These are phyloP conservation scores for Pneumocystis murina DNA, from an alignment of 1,139 yeast genomes.

Conservation along the genomic window DNA sequence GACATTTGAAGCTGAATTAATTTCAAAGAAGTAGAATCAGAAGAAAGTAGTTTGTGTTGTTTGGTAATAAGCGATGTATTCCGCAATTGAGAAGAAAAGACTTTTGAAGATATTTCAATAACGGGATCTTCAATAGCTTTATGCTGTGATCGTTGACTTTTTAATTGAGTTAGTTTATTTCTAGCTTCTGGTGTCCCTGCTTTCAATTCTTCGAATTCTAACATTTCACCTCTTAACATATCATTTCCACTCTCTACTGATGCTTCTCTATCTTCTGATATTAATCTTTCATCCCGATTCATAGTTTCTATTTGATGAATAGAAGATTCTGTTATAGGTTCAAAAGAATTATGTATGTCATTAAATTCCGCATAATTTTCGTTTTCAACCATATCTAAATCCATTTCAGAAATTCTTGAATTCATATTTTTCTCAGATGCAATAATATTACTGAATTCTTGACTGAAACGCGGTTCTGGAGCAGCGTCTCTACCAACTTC, in stretches of 20 bases:
- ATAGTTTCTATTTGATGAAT: not conserved
- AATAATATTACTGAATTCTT: constrained; percentile 15
- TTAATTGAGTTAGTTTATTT: not conserved
- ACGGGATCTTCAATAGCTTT: constrained; percentile 4
- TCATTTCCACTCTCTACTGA: constrained; percentile 2
- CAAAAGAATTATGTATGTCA: not conserved
- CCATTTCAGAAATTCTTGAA: constrained; percentile 4
- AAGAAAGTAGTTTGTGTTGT: not conserved
- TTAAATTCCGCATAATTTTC: not conserved
- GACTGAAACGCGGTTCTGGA: constrained; percentile 15
- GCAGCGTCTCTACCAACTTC: constrained; percentile 40
- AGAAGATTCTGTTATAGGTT: not conserved
- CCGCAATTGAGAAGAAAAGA: constrained; percentile 3
- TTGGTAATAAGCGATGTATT: constrained; percentile 3
- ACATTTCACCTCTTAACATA: not conserved
- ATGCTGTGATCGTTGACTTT: not conserved
- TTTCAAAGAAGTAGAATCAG: not conserved
- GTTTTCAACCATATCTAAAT: not conserved
- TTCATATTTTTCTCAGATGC: constrained; percentile 14
- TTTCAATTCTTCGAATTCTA: not conserved
- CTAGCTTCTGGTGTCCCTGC: not conserved
- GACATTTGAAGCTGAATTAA: not conserved
- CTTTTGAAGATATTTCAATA: constrained; percentile 4
- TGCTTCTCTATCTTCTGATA: constrained; percentile 3
- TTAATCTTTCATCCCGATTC: not conserved